A percentile compares a stretch with the other conserved stretches of the same genome.
phyloP scores from a whole-genome alignment of 768 basidiomycete species.

The Ephemerocybe angulata region DNA sequence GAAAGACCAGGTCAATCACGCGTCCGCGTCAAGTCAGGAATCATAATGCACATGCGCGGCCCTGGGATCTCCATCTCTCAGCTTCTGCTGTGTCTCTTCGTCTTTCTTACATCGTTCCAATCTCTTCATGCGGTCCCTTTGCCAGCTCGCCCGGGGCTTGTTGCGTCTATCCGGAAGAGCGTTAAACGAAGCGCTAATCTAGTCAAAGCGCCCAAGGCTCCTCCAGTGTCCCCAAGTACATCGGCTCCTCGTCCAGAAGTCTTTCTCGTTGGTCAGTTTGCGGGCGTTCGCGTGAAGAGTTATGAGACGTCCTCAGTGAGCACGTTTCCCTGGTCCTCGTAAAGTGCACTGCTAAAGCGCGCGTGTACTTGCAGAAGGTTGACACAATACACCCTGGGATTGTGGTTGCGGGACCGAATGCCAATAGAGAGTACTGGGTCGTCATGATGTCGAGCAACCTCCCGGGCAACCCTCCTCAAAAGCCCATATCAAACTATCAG shows the following conservation, averaged over 20 bases:
- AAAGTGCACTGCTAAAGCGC: neutral
- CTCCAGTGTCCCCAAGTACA: neutral
- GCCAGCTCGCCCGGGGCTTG: neutral
- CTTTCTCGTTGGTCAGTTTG: neutral
- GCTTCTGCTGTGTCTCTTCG: neutral
- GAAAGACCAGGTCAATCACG: no score
- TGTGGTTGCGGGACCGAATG: constrained; percentile 14
- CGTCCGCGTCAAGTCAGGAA: neutral
- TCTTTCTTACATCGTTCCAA: neutral
- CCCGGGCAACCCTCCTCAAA: constrained; percentile 21
- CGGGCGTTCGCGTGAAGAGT: neutral
- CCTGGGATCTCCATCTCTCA: neutral
- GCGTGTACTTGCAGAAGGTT: constrained; percentile 5
- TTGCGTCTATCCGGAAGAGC: neutral
- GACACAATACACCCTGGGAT: constrained; percentile 23
- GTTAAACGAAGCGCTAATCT: neutral
- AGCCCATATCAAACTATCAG: constrained; percentile 7
- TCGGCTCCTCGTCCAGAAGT: neutral
- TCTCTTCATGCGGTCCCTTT: neutral
- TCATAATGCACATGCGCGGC: neutral
- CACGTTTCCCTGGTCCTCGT: neutral
- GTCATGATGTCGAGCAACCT: constrained; percentile 23
- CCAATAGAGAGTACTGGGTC: constrained; percentile 15
- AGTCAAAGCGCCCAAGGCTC: neutral
- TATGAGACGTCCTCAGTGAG: neutral